Conservation (phyloP, 202 grass and related monocot species). For the Carex arenaria region DNA sequence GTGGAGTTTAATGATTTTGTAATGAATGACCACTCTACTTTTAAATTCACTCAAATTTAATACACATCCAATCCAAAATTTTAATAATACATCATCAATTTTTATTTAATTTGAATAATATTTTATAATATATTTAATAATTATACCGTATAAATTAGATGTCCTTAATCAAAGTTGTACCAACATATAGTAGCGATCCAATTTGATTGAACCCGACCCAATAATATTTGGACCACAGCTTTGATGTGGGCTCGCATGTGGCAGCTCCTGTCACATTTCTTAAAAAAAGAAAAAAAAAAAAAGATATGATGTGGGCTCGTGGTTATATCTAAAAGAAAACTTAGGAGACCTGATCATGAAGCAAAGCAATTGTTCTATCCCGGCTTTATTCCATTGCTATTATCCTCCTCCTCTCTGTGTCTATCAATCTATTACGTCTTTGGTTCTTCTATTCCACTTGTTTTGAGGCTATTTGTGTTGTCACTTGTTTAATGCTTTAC, state of each 20-base stretch:
- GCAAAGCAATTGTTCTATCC: constrained; percentile 21
- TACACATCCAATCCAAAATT: too few relatives aligned
- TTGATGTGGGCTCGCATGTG: background rate
- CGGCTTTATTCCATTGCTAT: constrained; percentile 13
- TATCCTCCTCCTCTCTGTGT: background rate
- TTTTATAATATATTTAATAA: too few relatives aligned
- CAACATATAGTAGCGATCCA: background rate
- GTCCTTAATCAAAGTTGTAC: background rate
- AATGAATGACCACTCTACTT: too few relatives aligned
- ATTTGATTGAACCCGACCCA: background rate
- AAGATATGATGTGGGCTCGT: background rate
- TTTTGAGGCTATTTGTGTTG: background rate
- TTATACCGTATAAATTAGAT: background rate
- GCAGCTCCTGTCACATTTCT: too few relatives aligned
- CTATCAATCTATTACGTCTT: background rate
- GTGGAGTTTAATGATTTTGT: too few relatives aligned
- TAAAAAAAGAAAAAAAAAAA: too few relatives aligned
- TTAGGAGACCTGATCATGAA: constrained; percentile 20
- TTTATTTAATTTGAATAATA: too few relatives aligned
- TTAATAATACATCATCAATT: too few relatives aligned
- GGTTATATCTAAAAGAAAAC: background rate
- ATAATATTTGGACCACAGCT: constrained; percentile 9
- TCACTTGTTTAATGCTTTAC: background rate
- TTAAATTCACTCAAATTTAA: too few relatives aligned
- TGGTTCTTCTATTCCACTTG: background rate